Conservation (phyloP, 495 filamentous ascomycete species). For the Tuber brumale region DNA sequence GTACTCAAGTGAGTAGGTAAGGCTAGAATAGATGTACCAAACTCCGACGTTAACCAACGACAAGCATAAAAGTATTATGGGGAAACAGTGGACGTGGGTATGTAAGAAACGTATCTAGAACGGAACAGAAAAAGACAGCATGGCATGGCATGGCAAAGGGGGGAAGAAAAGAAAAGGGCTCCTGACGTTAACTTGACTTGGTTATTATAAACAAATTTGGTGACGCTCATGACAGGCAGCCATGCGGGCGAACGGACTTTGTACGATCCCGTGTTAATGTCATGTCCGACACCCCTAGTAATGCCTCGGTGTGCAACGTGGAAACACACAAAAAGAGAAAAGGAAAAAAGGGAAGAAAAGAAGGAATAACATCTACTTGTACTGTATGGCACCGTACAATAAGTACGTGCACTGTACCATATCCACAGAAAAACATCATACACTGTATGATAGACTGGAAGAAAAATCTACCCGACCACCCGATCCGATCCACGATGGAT, state of each 20-base stretch:
- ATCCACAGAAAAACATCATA: background rate
- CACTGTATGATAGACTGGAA: background rate
- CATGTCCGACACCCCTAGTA: background rate
- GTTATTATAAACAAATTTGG: background rate
- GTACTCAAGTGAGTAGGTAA: background rate
- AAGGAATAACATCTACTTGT: background rate
- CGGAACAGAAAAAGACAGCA: background rate
- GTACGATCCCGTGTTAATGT: background rate
- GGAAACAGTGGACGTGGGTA: background rate
- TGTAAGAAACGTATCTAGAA: background rate
- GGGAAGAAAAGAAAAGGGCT: background rate
- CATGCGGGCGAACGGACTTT: background rate
- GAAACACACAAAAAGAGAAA: background rate
- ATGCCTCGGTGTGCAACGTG: background rate
- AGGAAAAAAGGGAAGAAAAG: background rate
- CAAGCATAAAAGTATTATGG: background rate
- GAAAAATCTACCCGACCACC: background rate
- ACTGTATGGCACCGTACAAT: background rate
- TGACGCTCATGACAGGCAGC: background rate
- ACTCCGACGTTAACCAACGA: background rate
- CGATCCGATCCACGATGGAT: background rate
- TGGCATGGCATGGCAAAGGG: background rate
- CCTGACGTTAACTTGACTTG: background rate
- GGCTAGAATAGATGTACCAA: background rate
- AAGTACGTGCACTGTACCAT: background rate